phyloP scores from a whole-genome alignment of 1,284 basidiomycete species.

The Sanguinoderma infundibulare region DNA sequence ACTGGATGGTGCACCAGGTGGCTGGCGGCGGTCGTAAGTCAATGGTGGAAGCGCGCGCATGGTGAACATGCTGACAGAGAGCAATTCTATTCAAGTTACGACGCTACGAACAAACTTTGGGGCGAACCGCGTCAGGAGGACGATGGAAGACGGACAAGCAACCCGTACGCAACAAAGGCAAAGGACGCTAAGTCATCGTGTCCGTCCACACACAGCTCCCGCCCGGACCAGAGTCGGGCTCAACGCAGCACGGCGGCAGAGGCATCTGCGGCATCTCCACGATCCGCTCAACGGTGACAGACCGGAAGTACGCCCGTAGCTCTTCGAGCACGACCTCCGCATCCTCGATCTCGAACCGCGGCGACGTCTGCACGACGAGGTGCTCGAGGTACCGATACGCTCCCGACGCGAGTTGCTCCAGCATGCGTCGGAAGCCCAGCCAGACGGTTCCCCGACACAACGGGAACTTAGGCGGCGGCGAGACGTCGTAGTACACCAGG shows the following conservation, averaged over 20 bases:
- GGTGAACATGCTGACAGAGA: no score
- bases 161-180: no score
- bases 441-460: not conserved
- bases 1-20: no score
- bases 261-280: not conserved
- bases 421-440: not conserved
- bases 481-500: not conserved
- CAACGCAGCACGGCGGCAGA: not conserved
- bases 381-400: slow-evolving; percentile 1
- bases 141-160: no score
- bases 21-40: no score
- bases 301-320: not conserved
- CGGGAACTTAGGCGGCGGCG: not conserved
- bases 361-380: not conserved
- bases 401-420: not conserved
- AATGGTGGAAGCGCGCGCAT: no score
- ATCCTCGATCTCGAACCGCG: not conserved
- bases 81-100: no score
- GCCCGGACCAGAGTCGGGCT: not conserved
- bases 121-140: no score
- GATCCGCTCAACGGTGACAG: not conserved
- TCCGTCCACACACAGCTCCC: not conserved
- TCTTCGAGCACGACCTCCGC: not conserved
- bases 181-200: no score
- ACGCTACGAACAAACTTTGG: no score